Evolutionary conservation across 2,329 filamentous ascomycete species (phyloP).

Genomic region (Fusarium sp.): DNA sequence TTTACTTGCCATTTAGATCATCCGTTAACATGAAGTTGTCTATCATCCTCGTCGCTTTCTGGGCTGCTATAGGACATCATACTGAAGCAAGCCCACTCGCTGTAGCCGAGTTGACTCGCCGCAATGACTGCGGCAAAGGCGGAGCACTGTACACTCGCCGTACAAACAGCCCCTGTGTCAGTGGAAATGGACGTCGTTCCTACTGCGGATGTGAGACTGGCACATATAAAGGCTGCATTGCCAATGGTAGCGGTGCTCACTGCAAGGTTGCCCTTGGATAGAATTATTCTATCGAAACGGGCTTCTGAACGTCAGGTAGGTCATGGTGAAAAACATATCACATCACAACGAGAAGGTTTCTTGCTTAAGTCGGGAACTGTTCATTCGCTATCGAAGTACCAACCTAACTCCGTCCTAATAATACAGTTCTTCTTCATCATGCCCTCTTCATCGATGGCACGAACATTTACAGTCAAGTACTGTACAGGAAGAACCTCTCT

Average conservation of each 20-base stretch:
- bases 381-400: background rate
- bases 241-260: background rate
- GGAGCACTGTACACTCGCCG: background rate
- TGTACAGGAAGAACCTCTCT: background rate
- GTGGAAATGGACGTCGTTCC: background rate
- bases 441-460: background rate
- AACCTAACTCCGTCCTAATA: background rate
- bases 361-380: background rate
- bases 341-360: background rate
- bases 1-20: too few species aligned
- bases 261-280: background rate
- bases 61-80: too few species aligned
- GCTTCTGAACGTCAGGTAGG: background rate
- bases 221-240: background rate
- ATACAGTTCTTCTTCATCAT: background rate
- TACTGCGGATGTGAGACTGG: background rate
- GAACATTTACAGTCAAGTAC: background rate
- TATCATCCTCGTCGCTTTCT: too few species aligned
- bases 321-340: background rate
- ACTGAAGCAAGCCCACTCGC: too few species aligned
- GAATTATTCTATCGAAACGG: background rate
- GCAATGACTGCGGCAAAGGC: background rate
- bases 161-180: background rate
- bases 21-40: too few species aligned
- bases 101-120: too few species aligned